phyloP scores from a whole-genome alignment of 2,329 filamentous ascomycete genomes.

The Septoria linicola region DNA sequence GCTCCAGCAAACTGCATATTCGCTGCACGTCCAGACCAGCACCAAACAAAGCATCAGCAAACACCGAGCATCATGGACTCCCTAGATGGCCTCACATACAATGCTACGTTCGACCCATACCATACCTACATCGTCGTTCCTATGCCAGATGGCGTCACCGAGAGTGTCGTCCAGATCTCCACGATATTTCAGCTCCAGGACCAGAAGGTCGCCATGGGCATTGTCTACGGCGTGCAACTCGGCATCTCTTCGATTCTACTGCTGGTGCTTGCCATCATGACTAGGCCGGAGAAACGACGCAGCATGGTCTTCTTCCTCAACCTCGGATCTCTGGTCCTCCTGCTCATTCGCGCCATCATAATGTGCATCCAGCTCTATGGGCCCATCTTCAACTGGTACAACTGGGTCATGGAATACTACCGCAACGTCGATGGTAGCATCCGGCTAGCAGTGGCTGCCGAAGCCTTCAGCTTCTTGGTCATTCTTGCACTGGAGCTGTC shows the following conservation, averaged over 20 bases:
- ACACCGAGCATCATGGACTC: neutral
- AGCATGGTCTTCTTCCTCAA: slow-evolving; percentile 68
- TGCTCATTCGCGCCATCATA: slow-evolving; percentile 60
- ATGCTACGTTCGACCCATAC: slow-evolving; percentile 50
- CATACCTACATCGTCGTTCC: slow-evolving; percentile 53
- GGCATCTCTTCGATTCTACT: slow-evolving; percentile 67
- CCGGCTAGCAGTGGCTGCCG: slow-evolving; percentile 47
- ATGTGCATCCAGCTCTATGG: slow-evolving; percentile 61
- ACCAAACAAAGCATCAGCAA: slow-evolving; percentile 16
- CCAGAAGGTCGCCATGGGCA: slow-evolving; percentile 48
- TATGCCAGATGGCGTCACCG: slow-evolving; percentile 43
- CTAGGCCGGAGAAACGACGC: slow-evolving; percentile 62
- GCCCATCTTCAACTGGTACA: slow-evolving; percentile 55
- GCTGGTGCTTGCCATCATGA: slow-evolving; percentile 65
- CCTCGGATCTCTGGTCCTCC: slow-evolving; percentile 57
- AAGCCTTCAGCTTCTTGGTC: slow-evolving; percentile 54
- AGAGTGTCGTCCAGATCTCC: slow-evolving; percentile 44
- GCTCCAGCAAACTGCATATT: slow-evolving; percentile 18
- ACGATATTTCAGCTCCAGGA: slow-evolving; percentile 48
- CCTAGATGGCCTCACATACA: slow-evolving; percentile 8
- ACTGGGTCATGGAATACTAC: slow-evolving; percentile 33
- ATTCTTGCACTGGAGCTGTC: slow-evolving; percentile 58
- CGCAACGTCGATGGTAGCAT: slow-evolving; percentile 20
- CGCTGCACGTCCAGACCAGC: slow-evolving; percentile 1
- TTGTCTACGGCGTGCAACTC: slow-evolving; percentile 70